phyloP scores from a whole-genome alignment of 23 red algal species.

The Porphyridium purpureum region DNA sequence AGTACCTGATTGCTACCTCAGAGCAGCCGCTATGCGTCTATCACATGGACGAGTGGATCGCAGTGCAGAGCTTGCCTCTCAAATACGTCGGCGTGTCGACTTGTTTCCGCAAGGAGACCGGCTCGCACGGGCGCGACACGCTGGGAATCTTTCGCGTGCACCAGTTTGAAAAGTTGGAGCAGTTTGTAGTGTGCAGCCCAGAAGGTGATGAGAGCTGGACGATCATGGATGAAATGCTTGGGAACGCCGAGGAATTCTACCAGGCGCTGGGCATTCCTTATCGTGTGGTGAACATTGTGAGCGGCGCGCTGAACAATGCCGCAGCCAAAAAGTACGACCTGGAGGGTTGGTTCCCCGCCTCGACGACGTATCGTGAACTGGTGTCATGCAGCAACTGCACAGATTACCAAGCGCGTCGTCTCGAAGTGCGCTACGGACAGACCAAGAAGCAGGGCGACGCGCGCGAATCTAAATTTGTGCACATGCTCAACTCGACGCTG shows the following conservation, averaged over 20 bases:
- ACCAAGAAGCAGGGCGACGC: constrained; percentile 88
- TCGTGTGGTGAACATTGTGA: constrained; percentile 75
- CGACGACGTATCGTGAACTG: constrained; percentile 70
- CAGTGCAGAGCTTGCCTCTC: constrained; percentile 42
- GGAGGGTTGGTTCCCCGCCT: constrained; percentile 93
- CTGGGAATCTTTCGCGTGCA: constrained; percentile 99
- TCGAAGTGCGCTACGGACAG: constrained; percentile 42
- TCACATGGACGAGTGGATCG: constrained; percentile 90
- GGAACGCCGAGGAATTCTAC: constrained; percentile 90
- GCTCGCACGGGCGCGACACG: constrained; percentile 90
- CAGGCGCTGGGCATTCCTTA: constrained; percentile 73
- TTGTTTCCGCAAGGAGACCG: constrained; percentile 95
- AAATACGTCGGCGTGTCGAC: constrained; percentile 73
- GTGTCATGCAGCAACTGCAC: constrained; percentile 92
- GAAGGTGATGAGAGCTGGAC: constrained; percentile 46
- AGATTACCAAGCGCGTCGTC: constrained; percentile 81
- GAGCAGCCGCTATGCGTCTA: constrained; percentile 91
- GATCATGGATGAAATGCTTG: constrained; percentile 54
- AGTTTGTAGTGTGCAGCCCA: constrained; percentile 83
- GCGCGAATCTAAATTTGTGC: constrained; percentile 73
- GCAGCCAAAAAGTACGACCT: constrained; percentile 98
- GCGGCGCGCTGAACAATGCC: constrained; percentile 90
- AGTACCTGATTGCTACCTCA: constrained; percentile 95
- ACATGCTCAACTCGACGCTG: constrained; percentile 98
- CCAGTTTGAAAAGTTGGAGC: constrained; percentile 99